Evolutionary conservation across 768 basidiomycete genomes (phyloP).

Genomic region (Plicaturopsis crispa): DNA sequence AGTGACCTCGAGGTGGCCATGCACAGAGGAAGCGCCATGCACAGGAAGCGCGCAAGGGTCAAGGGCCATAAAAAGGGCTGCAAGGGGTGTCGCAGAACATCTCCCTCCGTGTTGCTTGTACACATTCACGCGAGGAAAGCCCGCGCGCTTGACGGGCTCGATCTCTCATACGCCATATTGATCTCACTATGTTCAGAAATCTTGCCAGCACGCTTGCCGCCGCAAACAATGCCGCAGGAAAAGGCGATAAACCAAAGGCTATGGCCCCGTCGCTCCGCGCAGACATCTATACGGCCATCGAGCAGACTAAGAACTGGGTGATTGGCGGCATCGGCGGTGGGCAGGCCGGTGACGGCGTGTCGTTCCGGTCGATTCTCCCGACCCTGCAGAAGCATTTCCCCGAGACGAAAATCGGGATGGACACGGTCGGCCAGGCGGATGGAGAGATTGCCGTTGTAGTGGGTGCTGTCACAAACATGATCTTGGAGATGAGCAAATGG

Average conservation of each 20-base stretch:
- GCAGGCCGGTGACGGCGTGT: conserved; percentile 48
- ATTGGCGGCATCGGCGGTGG: conserved; percentile 27
- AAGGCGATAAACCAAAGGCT: conserved; percentile 29
- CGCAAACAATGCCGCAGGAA: conserved; percentile 16
- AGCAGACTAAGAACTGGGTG: conserved; percentile 40
- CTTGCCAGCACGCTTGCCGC: conserved; percentile 32
- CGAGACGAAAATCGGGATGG: conserved; percentile 34
- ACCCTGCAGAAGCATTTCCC: conserved; percentile 45
- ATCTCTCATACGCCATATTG: too few species aligned
- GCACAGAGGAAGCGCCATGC: too few species aligned
- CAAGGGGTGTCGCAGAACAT: too few species aligned
- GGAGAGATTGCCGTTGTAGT: conserved; percentile 41
- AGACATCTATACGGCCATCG: conserved; percentile 43
- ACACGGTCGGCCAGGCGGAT: conserved; percentile 37
- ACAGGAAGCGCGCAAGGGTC: too few species aligned
- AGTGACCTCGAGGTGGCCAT: too few species aligned
- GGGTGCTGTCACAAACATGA: conserved; percentile 47
- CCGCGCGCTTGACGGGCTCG: too few species aligned
- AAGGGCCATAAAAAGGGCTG: too few species aligned
- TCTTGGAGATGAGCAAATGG: conserved; percentile 48
- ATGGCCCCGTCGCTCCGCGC: conserved; percentile 42
- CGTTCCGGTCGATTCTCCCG: conserved; percentile 35
- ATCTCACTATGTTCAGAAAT: conserved; percentile 41
- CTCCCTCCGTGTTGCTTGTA: too few species aligned
- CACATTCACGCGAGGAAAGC: too few species aligned